Evolutionary conservation across 2,329 filamentous ascomycete genomes (phyloP), one percentile per base, ranked within the genome.

Genomic region (Westerdykella ornata): DNA sequence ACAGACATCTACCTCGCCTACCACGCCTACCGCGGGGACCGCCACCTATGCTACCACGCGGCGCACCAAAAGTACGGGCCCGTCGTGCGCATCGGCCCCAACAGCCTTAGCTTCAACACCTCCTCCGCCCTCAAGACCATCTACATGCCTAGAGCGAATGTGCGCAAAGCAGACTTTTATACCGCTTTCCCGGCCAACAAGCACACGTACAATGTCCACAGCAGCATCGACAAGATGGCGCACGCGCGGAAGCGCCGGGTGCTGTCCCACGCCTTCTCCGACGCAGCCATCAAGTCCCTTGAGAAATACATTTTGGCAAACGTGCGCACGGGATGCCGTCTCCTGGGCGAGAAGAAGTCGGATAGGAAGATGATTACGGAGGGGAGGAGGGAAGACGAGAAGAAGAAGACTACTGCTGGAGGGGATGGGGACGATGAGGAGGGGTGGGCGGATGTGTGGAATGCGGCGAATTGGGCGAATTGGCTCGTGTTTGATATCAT

Each of bases 51-150:
- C 56, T 81, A 88, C 55, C 81, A 81, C 69, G 72, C 75, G 20
- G 72, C 82, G 52, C 87, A 94, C 62, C 69, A 81, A 52, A 74
- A 75, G 58, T 88, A 94, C 56, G 85, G 84, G 1, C 47, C 49
- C n/a, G 63, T 80, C 38, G 83, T 90, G n/a, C 84, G 87, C 19
- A 85, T 84, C 50, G 84, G 84, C 0, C 87, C 87, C 34, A 87
- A 88, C 63, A 79, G 78, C 45, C 69, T 94, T 32, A 86, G 82
- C 1, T 78, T 94, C 69, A 90, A 92, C 72, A 82, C 80, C 41
- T 76, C 76, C 46, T 74, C 53, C 19, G 69, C 68, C 0, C 53
- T 74, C 14, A 71, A 72, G 44, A 65, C 69, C 7, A 74, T 77
- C 53, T 75, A 76, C 49, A 65, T 69, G 22, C 67, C 67, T 59